Percentiles rank a stretch among this genome's conserved stretches.
Evolutionary conservation across 1,139 yeast genomes (phyloP).

Genomic region (Torulaspora globosa): DNA sequence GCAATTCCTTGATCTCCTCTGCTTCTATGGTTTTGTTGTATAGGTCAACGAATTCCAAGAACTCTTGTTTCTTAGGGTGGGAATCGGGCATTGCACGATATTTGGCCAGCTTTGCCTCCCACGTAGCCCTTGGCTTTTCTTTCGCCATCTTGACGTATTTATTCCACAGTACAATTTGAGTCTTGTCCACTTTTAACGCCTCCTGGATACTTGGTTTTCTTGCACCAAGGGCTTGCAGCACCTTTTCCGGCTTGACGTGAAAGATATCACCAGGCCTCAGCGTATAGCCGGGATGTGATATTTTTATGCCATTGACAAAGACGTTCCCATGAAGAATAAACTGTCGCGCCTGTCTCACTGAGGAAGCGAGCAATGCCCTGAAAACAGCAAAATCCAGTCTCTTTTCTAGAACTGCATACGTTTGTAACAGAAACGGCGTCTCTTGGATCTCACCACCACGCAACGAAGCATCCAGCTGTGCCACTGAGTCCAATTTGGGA

Average conservation of each 20-base stretch:
- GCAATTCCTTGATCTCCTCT: conserved; percentile 29
- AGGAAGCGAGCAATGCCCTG: conserved; percentile 89
- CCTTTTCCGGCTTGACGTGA: conserved; percentile 80
- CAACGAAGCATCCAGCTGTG: conserved; percentile 73
- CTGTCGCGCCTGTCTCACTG: conserved; percentile 90
- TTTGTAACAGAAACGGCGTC: conserved; percentile 86
- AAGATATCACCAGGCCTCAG: conserved; percentile 83
- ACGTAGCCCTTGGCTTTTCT: conserved; percentile 52
- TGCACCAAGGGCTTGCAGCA: conserved; percentile 78
- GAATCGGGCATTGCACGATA: conserved; percentile 26
- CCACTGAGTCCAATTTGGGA: conserved; percentile 76
- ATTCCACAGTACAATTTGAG: conserved; percentile 74
- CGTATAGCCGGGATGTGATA: conserved; percentile 76
- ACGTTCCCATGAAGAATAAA: conserved; percentile 81
- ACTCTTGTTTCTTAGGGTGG: conserved; percentile 27
- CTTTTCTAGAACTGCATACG: conserved; percentile 82
- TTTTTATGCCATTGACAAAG: conserved; percentile 72
- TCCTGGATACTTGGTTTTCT: conserved; percentile 69
- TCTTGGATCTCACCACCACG: conserved; percentile 51
- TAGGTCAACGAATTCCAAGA: conserved; percentile 25
- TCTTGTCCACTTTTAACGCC: conserved; percentile 63
- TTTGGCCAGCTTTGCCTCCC: conserved; percentile 45
- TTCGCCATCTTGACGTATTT: conserved; percentile 54
- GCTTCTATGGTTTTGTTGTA: conserved; percentile 27
- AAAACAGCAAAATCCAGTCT: conserved; percentile 86